These are phyloP conservation scores for Penicillium dipodomyicola DNA, from an alignment of 495 filamentous ascomycete genomes.

Conservation along the genomic window DNA sequence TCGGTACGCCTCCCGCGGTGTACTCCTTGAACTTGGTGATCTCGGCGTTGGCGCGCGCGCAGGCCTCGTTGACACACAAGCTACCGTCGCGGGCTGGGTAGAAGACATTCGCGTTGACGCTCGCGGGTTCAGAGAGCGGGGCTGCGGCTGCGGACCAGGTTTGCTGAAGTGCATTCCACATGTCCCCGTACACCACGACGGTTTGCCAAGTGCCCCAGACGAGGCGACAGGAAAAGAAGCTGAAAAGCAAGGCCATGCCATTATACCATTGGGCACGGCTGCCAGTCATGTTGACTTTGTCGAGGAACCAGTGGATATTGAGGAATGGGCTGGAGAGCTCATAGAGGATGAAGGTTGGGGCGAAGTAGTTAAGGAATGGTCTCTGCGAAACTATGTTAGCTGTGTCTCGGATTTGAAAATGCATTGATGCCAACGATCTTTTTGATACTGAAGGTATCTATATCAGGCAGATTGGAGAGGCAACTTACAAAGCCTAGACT, in stretches of 20 bases:
- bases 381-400: slow-evolving; percentile 50
- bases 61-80: slow-evolving; percentile 37
- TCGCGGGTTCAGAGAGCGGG: slow-evolving; percentile 26
- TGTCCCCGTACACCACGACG: slow-evolving; percentile 70
- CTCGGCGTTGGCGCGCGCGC: slow-evolving; percentile 40
- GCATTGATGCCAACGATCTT: not conserved
- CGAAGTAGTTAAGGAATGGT: slow-evolving; percentile 93
- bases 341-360: slow-evolving; percentile 89
- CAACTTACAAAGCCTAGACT: slow-evolving; percentile 85
- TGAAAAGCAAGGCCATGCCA: slow-evolving; percentile 59
- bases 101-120: slow-evolving; percentile 41
- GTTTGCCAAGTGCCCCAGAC: slow-evolving; percentile 90
- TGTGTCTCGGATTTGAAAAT: not conserved
- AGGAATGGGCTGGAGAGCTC: slow-evolving; percentile 93
- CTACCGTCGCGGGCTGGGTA: slow-evolving; percentile 28
- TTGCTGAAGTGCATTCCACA: slow-evolving; percentile 64
- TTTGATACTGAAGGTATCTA: not conserved
- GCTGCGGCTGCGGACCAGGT: slow-evolving; percentile 34
- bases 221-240: slow-evolving; percentile 87
- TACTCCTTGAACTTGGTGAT: slow-evolving; percentile 53
- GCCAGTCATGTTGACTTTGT: slow-evolving; percentile 94
- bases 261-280: slow-evolving; percentile 80
- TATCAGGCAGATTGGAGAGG: not conserved
- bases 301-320: slow-evolving; percentile 99
- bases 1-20: slow-evolving; percentile 54